phyloP scores from a whole-genome alignment of 495 filamentous ascomycete genomes.

The Penicillium cinerascens region DNA sequence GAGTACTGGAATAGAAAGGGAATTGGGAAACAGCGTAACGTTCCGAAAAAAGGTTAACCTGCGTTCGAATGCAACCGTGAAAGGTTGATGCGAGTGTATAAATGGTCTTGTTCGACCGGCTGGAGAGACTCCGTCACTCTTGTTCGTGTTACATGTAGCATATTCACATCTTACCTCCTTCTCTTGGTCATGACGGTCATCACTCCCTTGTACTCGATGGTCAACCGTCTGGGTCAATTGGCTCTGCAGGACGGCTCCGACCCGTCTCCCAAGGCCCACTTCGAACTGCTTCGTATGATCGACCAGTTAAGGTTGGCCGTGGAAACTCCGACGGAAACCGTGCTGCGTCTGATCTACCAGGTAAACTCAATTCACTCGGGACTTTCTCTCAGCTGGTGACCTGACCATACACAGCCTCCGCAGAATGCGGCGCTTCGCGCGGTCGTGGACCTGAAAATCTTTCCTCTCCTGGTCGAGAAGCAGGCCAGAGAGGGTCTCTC shows the following conservation, averaged over 20 bases:
- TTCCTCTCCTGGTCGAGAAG: conserved; percentile 26
- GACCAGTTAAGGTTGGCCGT: conserved; percentile 30
- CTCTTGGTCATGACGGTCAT: conserved; percentile 17
- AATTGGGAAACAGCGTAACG: no score
- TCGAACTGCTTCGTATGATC: conserved; percentile 29
- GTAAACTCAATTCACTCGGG: conserved; percentile 7
- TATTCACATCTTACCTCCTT: neutral
- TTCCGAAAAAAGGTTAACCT: neutral
- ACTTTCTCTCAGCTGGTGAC: neutral
- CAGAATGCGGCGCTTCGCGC: conserved; percentile 39
- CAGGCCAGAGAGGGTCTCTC: conserved; percentile 23
- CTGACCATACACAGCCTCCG: conserved; percentile 29
- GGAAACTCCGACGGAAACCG: conserved; percentile 36
- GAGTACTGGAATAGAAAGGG: no score
- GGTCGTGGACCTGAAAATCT: conserved; percentile 34
- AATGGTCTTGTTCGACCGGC: neutral
- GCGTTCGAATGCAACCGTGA: neutral
- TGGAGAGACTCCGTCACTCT: neutral
- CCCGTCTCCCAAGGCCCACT: conserved; percentile 25
- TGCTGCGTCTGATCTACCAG: conserved; percentile 39
- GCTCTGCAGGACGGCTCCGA: conserved; percentile 17
- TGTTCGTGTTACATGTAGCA: conserved; percentile 1
- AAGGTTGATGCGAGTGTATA: neutral
- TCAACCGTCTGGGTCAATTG: conserved; percentile 24
- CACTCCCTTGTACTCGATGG: conserved; percentile 20